phyloP scores from a whole-genome alignment of 106 monocot genomes.

The Alisma plantagoaquatica region DNA sequence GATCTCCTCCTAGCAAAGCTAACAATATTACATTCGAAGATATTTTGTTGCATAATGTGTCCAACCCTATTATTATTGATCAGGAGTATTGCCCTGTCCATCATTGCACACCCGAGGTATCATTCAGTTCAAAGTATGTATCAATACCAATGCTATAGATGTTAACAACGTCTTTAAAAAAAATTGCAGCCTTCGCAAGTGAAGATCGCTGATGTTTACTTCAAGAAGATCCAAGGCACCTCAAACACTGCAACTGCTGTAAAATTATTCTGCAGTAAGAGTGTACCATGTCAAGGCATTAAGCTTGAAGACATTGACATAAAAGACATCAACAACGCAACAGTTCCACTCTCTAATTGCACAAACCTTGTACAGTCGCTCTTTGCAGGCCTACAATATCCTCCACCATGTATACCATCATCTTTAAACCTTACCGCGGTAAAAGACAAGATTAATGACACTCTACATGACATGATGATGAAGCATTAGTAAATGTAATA shows the following conservation, averaged over 20 bases:
- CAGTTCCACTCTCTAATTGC: background rate
- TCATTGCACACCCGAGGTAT: conserved; percentile 19
- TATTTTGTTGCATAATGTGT: conserved; percentile 28
- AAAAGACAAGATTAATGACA: no score
- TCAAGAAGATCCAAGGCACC: conserved; percentile 17
- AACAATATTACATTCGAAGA: conserved; percentile 28
- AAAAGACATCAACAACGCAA: background rate
- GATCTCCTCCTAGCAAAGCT: conserved; percentile 18
- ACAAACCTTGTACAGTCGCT: background rate
- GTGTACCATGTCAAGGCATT: conserved; percentile 18
- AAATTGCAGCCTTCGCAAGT: conserved; percentile 21
- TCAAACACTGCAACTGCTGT: conserved; percentile 19
- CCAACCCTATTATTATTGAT: conserved; percentile 49
- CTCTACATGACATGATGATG: no score
- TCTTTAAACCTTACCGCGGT: no score
- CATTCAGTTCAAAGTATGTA: background rate
- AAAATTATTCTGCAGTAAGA: conserved; percentile 17
- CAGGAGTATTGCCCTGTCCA: conserved; percentile 33
- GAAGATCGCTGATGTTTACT: conserved; percentile 23
- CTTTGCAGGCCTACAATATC: no score
- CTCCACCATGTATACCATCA: no score
- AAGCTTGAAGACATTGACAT: conserved; percentile 21
- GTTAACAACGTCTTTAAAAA: background rate
- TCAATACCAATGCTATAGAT: background rate
- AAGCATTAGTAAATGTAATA: no score